phyloP scores from a whole-genome alignment of 2,329 filamentous ascomycete species.

The Aspergillus caelatus region DNA sequence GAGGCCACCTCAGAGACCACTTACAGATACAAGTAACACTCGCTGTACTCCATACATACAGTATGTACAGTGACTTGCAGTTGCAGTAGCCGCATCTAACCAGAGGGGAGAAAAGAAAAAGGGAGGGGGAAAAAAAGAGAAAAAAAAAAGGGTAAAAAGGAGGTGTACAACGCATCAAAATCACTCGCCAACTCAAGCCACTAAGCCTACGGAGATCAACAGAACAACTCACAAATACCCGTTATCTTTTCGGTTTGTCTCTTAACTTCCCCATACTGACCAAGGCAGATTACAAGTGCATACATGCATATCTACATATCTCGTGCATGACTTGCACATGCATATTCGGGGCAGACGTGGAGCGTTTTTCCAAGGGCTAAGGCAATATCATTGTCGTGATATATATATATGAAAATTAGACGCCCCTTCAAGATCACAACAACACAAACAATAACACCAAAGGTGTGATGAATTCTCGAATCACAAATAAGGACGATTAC shows the following conservation, averaged over 20 bases:
- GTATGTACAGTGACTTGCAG: slow-evolving; percentile 6
- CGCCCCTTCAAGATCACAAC: neutral
- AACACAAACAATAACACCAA: neutral
- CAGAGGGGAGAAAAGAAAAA: neutral
- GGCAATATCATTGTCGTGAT: neutral
- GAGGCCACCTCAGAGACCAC: neutral
- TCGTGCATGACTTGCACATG: slow-evolving; percentile 5
- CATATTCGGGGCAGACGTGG: neutral
- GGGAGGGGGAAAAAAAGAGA: neutral
- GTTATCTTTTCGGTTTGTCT: neutral
- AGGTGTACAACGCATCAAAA: neutral
- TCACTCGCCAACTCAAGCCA: neutral
- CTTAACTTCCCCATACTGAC: neutral
- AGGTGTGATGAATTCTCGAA: neutral
- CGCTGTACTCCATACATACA: neutral
- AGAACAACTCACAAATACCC: neutral
- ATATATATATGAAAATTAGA: neutral
- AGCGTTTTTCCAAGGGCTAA: neutral
- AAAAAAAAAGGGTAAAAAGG: neutral
- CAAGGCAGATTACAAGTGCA: neutral
- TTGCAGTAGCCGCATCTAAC: slow-evolving; percentile 3
- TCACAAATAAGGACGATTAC: neutral
- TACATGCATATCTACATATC: neutral
- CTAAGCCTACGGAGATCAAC: neutral
- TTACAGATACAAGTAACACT: neutral